phyloP scores from a whole-genome alignment of 2,329 filamentous ascomycete genomes.

The Aspergillus sp. region DNA sequence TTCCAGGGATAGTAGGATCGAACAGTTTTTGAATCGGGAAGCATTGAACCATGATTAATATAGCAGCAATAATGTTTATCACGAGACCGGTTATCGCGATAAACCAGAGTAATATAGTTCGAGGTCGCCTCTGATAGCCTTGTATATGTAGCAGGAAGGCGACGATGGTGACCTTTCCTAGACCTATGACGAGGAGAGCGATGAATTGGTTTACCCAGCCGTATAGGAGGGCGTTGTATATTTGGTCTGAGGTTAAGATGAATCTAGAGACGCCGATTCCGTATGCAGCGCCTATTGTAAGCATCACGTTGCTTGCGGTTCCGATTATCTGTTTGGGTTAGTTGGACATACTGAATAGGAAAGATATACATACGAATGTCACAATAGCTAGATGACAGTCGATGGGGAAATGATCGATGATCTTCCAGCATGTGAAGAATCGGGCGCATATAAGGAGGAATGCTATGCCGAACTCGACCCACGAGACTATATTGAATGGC shows the following conservation, averaged over 20 bases:
- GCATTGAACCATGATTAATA: conserved; percentile 11
- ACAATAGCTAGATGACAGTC: conserved; percentile 14
- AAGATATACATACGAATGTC: conserved; percentile 12
- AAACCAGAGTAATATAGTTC: conserved; percentile 8
- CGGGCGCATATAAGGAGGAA: conserved; percentile 10
- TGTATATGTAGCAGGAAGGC: conserved; percentile 17
- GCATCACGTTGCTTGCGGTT: conserved; percentile 5
- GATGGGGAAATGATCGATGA: conserved; percentile 7
- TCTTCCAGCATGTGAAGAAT: conserved; percentile 11
- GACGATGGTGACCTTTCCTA: conserved; percentile 14
- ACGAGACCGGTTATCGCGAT: conserved; percentile 7
- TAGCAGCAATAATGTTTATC: conserved; percentile 9
- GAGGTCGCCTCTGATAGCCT: conserved; percentile 10
- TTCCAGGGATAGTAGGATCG: conserved; percentile 6
- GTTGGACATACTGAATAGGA: neutral
- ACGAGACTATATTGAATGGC: conserved; percentile 9
- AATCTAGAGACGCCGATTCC: conserved; percentile 10
- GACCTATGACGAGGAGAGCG: conserved; percentile 10
- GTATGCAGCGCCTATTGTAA: conserved; percentile 8
- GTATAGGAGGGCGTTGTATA: conserved; percentile 10
- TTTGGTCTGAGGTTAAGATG: conserved; percentile 1
- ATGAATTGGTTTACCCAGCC: conserved; percentile 16
- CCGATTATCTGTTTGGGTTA: conserved; percentile 3
- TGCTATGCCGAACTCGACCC: conserved; percentile 11
- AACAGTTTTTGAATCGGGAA: conserved; percentile 9